Percentiles rank a stretch among this genome's conserved stretches.
Conservation (phyloP, 2,329 filamentous ascomycete species). For the Thielaviopsis populi region DNA sequence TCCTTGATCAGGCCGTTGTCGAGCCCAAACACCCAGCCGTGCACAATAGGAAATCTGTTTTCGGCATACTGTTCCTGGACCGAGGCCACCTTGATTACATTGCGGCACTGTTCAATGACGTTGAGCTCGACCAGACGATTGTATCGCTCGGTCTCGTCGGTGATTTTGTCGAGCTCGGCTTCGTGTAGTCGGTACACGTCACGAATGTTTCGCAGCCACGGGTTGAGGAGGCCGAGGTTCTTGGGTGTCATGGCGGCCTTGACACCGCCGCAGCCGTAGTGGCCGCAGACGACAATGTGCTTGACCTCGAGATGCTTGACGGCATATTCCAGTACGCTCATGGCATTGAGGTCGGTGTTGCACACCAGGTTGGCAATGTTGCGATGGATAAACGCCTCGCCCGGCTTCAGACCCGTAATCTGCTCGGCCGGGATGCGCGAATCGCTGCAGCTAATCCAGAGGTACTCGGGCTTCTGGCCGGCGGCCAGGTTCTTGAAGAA, state of each 20-base stretch:
- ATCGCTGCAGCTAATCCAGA: slow-evolving; percentile 87
- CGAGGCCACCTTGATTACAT: slow-evolving; percentile 62
- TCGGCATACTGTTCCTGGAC: slow-evolving; percentile 57
- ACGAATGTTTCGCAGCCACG: slow-evolving; percentile 59
- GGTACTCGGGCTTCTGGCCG: slow-evolving; percentile 55
- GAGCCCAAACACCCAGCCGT: slow-evolving; percentile 61
- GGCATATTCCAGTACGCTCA: slow-evolving; percentile 75
- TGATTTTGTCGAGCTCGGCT: slow-evolving; percentile 49
- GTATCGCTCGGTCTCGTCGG: slow-evolving; percentile 44
- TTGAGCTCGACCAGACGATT: slow-evolving; percentile 70
- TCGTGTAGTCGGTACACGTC: slow-evolving; percentile 61
- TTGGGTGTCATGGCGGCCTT: slow-evolving; percentile 59
- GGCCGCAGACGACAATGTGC: slow-evolving; percentile 65
- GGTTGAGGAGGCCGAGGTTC: slow-evolving; percentile 56
- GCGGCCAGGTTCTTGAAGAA: slow-evolving; percentile 50
- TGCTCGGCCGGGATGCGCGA: slow-evolving; percentile 83
- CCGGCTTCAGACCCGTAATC: slow-evolving; percentile 68
- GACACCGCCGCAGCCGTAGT: slow-evolving; percentile 65
- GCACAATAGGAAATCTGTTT: slow-evolving; percentile 52
- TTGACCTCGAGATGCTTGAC: slow-evolving; percentile 68
- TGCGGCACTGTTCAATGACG: slow-evolving; percentile 61
- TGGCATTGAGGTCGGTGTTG: slow-evolving; percentile 63
- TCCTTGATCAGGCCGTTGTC: slow-evolving; percentile 51
- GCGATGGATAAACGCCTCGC: slow-evolving; percentile 85
- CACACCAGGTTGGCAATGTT: slow-evolving; percentile 87